Conservation (phyloP, 2,329 filamentous ascomycete species). For the Diaporthe amygdali region DNA sequence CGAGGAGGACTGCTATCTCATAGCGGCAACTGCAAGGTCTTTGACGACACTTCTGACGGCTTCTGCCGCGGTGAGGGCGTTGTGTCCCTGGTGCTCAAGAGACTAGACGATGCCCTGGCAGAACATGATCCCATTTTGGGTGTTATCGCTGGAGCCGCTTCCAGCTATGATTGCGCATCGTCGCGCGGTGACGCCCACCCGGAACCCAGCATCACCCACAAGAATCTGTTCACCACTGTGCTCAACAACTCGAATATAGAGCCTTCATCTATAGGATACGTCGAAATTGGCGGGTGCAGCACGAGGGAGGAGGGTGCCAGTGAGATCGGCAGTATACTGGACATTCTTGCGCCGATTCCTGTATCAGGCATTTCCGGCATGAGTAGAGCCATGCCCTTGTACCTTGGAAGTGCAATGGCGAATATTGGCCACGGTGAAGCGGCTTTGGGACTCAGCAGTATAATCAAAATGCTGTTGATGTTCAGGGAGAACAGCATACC, state of each 20-base stretch:
- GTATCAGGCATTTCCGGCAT: slow-evolving; percentile 38
- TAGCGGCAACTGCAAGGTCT: slow-evolving; percentile 38
- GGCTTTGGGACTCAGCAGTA: slow-evolving; percentile 19
- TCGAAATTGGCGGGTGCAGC: slow-evolving; percentile 80
- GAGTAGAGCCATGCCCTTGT: slow-evolving; percentile 49
- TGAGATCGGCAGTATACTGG: slow-evolving; percentile 78
- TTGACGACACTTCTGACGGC: slow-evolving; percentile 44
- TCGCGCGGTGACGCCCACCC: slow-evolving; percentile 74
- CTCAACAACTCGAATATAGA: slow-evolving; percentile 75
- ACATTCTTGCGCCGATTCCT: slow-evolving; percentile 52
- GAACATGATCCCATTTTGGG: slow-evolving; percentile 48
- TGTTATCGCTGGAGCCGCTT: slow-evolving; percentile 49
- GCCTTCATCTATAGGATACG: slow-evolving; percentile 77
- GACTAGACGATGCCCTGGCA: slow-evolving; percentile 47
- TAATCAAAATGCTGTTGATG: slow-evolving; percentile 30
- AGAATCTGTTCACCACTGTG: slow-evolving; percentile 66
- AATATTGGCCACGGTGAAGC: slow-evolving; percentile 26
- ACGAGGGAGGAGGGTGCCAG: slow-evolving; percentile 83
- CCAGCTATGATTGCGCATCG: slow-evolving; percentile 66
- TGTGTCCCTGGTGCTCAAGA: slow-evolving; percentile 52
- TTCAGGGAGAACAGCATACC: slow-evolving; percentile 24
- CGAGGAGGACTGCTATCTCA: slow-evolving; percentile 65
- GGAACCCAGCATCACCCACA: slow-evolving; percentile 33
- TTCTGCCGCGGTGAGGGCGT: slow-evolving; percentile 58
- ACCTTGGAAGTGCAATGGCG: slow-evolving; percentile 64